A percentile compares a stretch with the other conserved stretches of the same genome.
Evolutionary conservation across 495 filamentous ascomycete genomes (phyloP).

Genomic region (Aspergillus asperescens): DNA sequence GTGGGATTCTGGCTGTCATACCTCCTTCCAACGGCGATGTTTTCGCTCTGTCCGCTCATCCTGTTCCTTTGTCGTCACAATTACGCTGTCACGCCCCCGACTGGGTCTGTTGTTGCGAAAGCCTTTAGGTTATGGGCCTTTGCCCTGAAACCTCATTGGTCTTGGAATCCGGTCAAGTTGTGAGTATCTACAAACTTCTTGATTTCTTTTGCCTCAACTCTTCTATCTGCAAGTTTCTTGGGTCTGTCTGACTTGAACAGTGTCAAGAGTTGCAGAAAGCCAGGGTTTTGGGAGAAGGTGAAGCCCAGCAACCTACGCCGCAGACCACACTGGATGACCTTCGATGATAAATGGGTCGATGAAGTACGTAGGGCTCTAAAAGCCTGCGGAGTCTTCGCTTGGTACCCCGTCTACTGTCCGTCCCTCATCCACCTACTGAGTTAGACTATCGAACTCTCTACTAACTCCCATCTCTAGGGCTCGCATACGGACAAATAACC

Average conservation of each 20-base stretch:
- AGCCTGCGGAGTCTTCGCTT: conserved; percentile 51
- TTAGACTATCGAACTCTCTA: too few species aligned
- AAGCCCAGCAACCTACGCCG: conserved; percentile 57
- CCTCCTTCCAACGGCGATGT: conserved; percentile 54
- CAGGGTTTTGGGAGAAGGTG: conserved; percentile 56
- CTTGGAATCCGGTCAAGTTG: conserved; percentile 46
- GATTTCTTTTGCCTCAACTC: too few species aligned
- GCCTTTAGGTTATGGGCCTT: conserved; percentile 48
- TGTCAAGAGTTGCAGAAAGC: conserved; percentile 47
- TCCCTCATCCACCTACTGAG: too few species aligned
- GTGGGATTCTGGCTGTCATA: conserved; percentile 73
- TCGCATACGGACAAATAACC: conserved; percentile 53
- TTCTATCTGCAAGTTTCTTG: too few species aligned
- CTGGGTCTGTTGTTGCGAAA: conserved; percentile 59
- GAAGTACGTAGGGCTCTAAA: conserved; percentile 45
- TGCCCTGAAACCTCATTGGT: conserved; percentile 59
- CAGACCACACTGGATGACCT: conserved; percentile 59
- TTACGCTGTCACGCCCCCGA: conserved; percentile 54
- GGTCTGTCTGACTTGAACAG: conserved; percentile 29
- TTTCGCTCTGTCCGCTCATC: conserved; percentile 55
- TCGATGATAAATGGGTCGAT: conserved; percentile 51
- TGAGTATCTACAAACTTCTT: too few species aligned
- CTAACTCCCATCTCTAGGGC: conserved; percentile 23
- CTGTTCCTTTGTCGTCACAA: conserved; percentile 54
- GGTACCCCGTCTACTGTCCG: conserved; percentile 57